Conservation (phyloP, 1,284 basidiomycete species). For the Schizopora paradoxa region DNA sequence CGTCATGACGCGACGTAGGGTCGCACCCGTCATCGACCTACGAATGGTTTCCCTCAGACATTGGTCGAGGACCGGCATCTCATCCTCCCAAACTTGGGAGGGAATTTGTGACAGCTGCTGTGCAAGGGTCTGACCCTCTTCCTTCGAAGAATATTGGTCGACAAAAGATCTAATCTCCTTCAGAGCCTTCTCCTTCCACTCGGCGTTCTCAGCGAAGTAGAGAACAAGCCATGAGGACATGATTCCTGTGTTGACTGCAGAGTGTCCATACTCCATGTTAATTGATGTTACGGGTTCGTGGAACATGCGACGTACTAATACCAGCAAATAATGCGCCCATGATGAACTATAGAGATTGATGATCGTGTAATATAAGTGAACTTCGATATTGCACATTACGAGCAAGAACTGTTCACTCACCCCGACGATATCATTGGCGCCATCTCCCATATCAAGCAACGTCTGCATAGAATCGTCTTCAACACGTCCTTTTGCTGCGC, state of each 20-base stretch:
- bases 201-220: conserved; percentile 25
- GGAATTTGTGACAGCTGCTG: conserved; percentile 24
- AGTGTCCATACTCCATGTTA: neutral
- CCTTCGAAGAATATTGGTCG: conserved; percentile 3
- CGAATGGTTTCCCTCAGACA: conserved; percentile 34
- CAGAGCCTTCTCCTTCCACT: conserved; percentile 27
- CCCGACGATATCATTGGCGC: conserved; percentile 27
- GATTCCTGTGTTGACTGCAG: conserved; percentile 30
- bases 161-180: conserved; percentile 27
- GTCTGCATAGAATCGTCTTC: conserved; percentile 31
- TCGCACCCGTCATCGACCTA: conserved; percentile 18
- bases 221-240: conserved; percentile 25
- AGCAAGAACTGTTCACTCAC: conserved; percentile 21
- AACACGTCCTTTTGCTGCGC: conserved; percentile 22
- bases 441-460: conserved; percentile 28
- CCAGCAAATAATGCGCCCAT: conserved; percentile 32
- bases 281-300: neutral
- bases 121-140: neutral
- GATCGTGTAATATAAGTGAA: no score
- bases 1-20: conserved; percentile 21
- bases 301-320: conserved; percentile 17
- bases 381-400: neutral
- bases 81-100: conserved; percentile 32
- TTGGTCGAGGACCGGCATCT: conserved; percentile 30
- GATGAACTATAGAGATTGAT: conserved; percentile 26